Percentiles rank a stretch among this genome's conserved stretches.
These are phyloP conservation scores for Microbotryomycetes sp. DNA, from an alignment of 1,284 basidiomycete species.

Conservation along the genomic window DNA sequence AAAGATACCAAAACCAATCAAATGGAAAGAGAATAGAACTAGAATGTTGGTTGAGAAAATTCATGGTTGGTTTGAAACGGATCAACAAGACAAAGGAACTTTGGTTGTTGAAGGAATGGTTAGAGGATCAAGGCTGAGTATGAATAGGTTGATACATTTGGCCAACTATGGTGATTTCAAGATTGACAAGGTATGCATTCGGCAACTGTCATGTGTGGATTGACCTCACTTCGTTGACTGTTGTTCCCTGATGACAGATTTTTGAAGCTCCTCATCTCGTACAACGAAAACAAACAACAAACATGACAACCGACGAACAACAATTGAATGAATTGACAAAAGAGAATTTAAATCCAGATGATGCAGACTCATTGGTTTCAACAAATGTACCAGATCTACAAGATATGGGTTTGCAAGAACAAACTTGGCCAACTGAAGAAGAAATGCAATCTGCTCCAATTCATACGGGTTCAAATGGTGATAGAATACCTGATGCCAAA, in stretches of 20 bases:
- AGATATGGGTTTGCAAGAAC: constrained; percentile 85
- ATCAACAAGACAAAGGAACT: constrained; percentile 44
- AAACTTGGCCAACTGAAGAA: constrained; percentile 98
- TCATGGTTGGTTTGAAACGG: constrained; percentile 41
- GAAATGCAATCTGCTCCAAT: constrained; percentile 61
- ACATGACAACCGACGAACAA: constrained; percentile 7
- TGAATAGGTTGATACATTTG: constrained; percentile 80
- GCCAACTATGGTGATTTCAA: constrained; percentile 86
- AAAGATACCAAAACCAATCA: constrained; percentile 57
- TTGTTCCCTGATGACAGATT: constrained; percentile 1
- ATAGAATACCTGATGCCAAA: constrained; percentile 53
- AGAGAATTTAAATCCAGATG: constrained; percentile 42
- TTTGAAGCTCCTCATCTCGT: constrained; percentile 11
- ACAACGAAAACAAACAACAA: constrained; percentile 20
- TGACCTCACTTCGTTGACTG: not conserved
- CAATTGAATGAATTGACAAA: no score
- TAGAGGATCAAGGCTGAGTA: constrained; percentile 69
- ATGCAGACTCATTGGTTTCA: constrained; percentile 80
- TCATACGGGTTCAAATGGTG: constrained; percentile 37
- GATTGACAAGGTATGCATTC: constrained; percentile 58
- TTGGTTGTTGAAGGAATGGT: constrained; percentile 77
- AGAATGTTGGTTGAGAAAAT: constrained; percentile 68
- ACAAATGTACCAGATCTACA: constrained; percentile 61
- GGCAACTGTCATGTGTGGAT: not conserved
- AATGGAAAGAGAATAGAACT: constrained; percentile 74